phyloP scores from a whole-genome alignment of 2,329 filamentous ascomycete genomes.

The Trichoderma pleuroti region DNA sequence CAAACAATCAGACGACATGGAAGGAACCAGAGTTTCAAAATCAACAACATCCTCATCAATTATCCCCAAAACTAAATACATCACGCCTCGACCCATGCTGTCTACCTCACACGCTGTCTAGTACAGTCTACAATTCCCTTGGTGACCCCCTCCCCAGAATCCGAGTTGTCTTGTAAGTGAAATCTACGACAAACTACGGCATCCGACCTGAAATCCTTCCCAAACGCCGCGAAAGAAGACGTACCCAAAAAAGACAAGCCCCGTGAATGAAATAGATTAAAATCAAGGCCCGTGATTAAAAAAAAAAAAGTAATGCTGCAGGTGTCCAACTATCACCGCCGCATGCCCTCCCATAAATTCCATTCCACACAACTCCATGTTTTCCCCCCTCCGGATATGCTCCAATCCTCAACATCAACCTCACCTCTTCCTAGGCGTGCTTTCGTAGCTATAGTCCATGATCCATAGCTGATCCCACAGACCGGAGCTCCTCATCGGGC shows the following conservation, averaged over 20 bases:
- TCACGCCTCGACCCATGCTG: not conserved
- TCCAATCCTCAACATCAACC: not conserved
- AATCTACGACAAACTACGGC: not conserved
- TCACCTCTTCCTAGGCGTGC: constrained; percentile 29
- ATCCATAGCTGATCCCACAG: constrained; percentile 63
- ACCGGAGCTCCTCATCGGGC: constrained; percentile 49
- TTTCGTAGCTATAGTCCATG: constrained; percentile 55
- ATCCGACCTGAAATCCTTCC: not conserved
- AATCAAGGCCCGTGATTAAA: not conserved
- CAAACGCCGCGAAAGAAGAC: not conserved
- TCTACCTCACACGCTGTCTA: not conserved
- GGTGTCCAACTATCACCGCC: not conserved
- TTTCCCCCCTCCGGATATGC: not conserved
- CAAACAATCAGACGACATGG: not conserved
- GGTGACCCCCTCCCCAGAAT: not conserved
- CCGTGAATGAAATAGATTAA: not conserved
- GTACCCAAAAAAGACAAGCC: not conserved
- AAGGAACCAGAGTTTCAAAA: not conserved
- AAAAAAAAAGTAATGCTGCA: not conserved
- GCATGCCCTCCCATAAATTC: not conserved
- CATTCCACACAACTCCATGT: not conserved
- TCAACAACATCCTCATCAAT: not conserved
- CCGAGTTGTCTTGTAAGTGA: not conserved
- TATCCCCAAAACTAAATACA: not conserved
- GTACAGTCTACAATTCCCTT: not conserved